Conservation (phyloP, 2,329 filamentous ascomycete species). For the Mollisia scopiformis region DNA sequence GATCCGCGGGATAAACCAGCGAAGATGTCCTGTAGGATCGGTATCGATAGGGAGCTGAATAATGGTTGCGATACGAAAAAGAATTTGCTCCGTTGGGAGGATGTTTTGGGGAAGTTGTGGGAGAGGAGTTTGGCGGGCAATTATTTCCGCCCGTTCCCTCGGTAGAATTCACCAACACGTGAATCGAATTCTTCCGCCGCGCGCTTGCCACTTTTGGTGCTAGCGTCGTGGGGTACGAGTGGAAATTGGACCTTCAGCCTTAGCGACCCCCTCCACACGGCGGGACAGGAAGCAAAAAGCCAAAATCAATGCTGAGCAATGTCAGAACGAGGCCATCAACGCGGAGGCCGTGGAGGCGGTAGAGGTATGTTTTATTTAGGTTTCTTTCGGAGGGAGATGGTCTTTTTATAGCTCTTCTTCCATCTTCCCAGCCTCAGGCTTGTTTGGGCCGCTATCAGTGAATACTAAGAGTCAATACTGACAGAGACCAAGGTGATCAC, state of each 20-base stretch:
- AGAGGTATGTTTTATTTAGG: constrained; percentile 19
- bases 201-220: not conserved
- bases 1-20: no score
- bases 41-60: no score
- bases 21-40: no score
- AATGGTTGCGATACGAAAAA: not conserved
- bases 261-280: not conserved
- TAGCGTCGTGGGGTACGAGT: not conserved
- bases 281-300: not conserved
- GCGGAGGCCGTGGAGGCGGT: constrained; percentile 28
- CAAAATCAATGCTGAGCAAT: constrained; percentile 13
- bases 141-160: not conserved
- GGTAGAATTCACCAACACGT: not conserved
- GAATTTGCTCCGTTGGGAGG: not conserved
- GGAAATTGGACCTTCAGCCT: not conserved
- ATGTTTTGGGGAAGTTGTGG: not conserved
- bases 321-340: constrained; percentile 32
- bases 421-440: not conserved
- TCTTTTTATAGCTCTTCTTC: no score
- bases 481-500: constrained; percentile 9
- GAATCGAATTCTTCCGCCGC: not conserved
- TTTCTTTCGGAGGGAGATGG: not conserved
- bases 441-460: no score
- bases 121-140: not conserved
- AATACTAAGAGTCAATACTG: not conserved